Evolutionary conservation across 345 rosid species (phyloP), one percentile per base, ranked within the genome.

Genomic region (Capsella bursapastoris): DNA sequence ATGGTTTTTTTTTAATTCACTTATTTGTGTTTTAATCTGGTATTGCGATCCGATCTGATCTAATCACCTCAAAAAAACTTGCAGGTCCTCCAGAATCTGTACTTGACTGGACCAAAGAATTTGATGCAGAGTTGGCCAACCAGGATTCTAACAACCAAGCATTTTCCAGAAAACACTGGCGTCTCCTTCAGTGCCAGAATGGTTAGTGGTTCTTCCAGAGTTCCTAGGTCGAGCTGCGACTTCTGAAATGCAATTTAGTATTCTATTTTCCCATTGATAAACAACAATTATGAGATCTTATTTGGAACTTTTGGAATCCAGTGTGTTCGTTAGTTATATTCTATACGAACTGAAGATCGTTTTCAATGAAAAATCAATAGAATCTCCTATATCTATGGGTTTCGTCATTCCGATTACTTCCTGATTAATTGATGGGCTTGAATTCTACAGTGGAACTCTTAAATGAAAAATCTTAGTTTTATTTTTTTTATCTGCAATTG

Each of bases 111-210:
- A 96, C 99, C 29, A 86, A 75, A 73, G 99, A 90, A 80, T 67
- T 85, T 65, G 94, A 90, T 70, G 86, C 88, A 45, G 96, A 96
- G 68, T 79, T 90, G 59, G 83, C 91, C 15, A 86, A 81, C 83
- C 91, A 90, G 60, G 89, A 89, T 81, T 80, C 85, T 57, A 77
- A 84, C 70, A 86, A 86, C 82, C 99, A 92, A 86, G 96, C 96
- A 73, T 95, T 95, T 83, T 88, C 97, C 18, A 84, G 93, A 70
- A 96, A 92, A 86, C 91, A 90, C 71, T 96, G 99, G 99, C 99
- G 98, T 55, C 99, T 92, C 75, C 87, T 96, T 51, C 99, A 92
- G 76, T 96, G 97, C 84, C 98, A 90, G 87, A 96, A 96, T 80
- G 99, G 99, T 96, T 74, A 70, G 78, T 68, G 45, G 61, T 50